Evolutionary conservation across 1,284 basidiomycete genomes (phyloP).

Genomic region (Cerrena zonata): DNA sequence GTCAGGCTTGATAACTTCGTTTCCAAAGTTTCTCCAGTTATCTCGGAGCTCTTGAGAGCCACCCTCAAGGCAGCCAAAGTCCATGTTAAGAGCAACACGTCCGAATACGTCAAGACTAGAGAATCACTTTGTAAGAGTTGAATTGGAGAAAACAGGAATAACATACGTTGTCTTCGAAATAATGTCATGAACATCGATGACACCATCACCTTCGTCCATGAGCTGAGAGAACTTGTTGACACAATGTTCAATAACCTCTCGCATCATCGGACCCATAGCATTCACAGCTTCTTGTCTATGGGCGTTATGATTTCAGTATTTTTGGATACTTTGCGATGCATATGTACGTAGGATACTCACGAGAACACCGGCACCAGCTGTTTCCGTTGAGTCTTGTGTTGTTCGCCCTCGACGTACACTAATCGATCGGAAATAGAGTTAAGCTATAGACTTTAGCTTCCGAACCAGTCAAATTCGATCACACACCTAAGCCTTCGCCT

Average conservation of each 20-base stretch:
- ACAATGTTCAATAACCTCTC: background rate
- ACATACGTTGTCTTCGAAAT: background rate
- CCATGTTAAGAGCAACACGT: background rate
- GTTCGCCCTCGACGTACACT: background rate
- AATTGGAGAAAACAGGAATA: no score
- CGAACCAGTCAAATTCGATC: background rate
- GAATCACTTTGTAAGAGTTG: background rate
- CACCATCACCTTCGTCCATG: background rate
- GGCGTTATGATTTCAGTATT: no score
- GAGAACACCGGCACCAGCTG: background rate
- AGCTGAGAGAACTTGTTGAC: background rate
- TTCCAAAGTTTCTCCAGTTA: background rate
- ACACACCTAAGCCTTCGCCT: background rate
- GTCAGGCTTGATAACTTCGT: background rate
- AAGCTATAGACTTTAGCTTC: background rate
- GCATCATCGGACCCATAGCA: background rate
- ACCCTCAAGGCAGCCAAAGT: background rate
- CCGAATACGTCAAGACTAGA: background rate
- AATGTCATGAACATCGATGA: background rate
- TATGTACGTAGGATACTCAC: no score
- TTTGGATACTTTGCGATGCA: no score
- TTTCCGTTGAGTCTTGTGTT: background rate
- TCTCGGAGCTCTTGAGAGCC: background rate
- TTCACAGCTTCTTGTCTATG: background rate
- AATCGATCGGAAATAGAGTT: background rate